Evolutionary conservation across 2,329 filamentous ascomycete genomes (phyloP).

Genomic region (Diaporthe citriasiana): DNA sequence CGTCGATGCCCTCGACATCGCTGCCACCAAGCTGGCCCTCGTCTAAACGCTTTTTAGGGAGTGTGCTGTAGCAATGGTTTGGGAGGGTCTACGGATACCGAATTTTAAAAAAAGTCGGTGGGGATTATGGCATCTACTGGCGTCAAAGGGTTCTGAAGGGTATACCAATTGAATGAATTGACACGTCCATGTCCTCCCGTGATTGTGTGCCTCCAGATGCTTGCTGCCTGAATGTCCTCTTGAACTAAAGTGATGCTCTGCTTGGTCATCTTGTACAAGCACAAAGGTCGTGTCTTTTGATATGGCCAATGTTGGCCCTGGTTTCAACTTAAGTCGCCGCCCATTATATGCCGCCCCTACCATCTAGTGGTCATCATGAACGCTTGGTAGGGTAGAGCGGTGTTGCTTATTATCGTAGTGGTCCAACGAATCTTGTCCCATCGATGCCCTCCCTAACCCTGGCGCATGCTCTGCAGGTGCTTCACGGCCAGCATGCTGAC

Average conservation of each 20-base stretch:
- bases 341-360: background rate
- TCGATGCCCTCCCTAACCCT: constrained; percentile 39
- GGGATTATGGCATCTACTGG: constrained; percentile 40
- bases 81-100: constrained; percentile 37
- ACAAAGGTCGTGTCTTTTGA: background rate
- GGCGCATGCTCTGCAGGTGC: constrained; percentile 78
- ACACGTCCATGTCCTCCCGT: constrained; percentile 41
- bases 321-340: background rate
- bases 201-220: constrained; percentile 10
- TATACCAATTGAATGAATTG: constrained; percentile 45
- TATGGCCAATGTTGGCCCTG: too few relatives aligned
- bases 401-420: background rate
- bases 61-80: constrained; percentile 44
- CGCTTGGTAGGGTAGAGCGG: background rate
- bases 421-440: background rate
- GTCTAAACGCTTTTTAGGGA: constrained; percentile 78
- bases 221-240: background rate
- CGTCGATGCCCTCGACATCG: constrained; percentile 98
- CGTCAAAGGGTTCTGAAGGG: constrained; percentile 42
- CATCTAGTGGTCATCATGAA: background rate
- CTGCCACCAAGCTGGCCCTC: constrained; percentile 97
- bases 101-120: constrained; percentile 36
- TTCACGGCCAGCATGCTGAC: constrained; percentile 87
- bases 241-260: background rate
- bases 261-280: background rate